Evolutionary conservation across 1,139 yeast genomes (phyloP).

Genomic region (Saccharomyces uvarum): DNA sequence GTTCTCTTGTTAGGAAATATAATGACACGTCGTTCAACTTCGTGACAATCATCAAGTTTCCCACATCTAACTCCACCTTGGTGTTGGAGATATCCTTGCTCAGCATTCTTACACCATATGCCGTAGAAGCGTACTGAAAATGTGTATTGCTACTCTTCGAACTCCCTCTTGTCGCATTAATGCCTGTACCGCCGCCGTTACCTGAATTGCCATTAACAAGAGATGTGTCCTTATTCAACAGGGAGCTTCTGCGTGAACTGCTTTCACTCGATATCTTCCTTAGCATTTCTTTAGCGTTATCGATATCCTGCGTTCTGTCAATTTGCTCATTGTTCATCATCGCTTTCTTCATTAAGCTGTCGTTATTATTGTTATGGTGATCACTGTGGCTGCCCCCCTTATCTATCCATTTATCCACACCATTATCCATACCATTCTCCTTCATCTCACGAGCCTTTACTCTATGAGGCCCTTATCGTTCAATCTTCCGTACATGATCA

Average conservation of each 20-base stretch:
- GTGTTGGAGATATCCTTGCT: constrained; percentile 71
- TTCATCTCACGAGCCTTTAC: neutral
- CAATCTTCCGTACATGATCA: neutral
- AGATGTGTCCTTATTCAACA: neutral
- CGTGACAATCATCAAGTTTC: constrained; percentile 70
- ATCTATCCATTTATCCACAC: neutral
- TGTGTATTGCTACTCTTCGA: constrained; percentile 41
- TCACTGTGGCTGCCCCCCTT: neutral
- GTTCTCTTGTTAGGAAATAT: constrained; percentile 64
- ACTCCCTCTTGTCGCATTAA: constrained; percentile 1
- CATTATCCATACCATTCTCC: neutral
- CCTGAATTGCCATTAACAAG: neutral
- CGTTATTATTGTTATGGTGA: neutral
- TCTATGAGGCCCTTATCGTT: neutral
- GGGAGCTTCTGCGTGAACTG: constrained; percentile 1
- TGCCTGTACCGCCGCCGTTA: neutral
- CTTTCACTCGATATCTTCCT: constrained; percentile 6
- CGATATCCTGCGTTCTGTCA: constrained; percentile 2
- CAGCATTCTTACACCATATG: constrained; percentile 74
- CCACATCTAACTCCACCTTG: constrained; percentile 61
- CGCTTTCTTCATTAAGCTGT: neutral
- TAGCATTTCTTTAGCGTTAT: constrained; percentile 7
- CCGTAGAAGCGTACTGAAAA: constrained; percentile 73
- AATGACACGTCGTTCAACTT: constrained; percentile 77
- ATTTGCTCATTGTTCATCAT: neutral